Evolutionary conservation across 768 basidiomycete species (phyloP), one percentile per base, ranked within the genome.

Genomic region (Clitopilus passeckerianus): DNA sequence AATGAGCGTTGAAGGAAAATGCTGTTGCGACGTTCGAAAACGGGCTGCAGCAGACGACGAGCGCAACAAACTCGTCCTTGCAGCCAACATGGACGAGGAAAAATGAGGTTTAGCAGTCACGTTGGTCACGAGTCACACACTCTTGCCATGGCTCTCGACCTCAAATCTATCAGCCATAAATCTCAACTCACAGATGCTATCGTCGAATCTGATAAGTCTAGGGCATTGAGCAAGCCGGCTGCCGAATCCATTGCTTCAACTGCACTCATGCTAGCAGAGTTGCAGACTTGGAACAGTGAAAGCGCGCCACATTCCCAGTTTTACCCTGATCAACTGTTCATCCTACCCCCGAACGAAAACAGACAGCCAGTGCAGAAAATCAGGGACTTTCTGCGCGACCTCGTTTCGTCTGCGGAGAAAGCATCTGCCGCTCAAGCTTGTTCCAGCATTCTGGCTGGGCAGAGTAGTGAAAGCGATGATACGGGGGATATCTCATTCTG

Each of bases 401-500:
- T 86, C 54, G 77, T 75, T 4, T 60, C 66, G 14, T 65, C 69
- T 35, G 80, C 80, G 10, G 72, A 77, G 54, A 64, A 61, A 1
- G 70, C 77, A 1, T 81, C 84, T 2, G 68, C 65, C 24, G 69
- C 74, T 2, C 70, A 74, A 9, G 67, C 73, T 10, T 80, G 75
- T 64, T 79, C 80, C n/a, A 85, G 82, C 64, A 70, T 86, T 50
- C 74, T 86, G 12, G 80, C 78, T 0, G 84, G 85, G 1, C 74
- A 74, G 33, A 67, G 72, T n/a, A 83, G 77, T 61, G 85, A 87
- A 63, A 78, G 77, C 63, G 84, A 85, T 60, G 84, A 86, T 53
- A 81, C 73, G 43, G 78, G 78, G 5, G 84, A 86, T 61, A 67
- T 83, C 22, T 81, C 74, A 4, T 53, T 86, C 34, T 84, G 80